Percentiles rank a stretch among this genome's conserved stretches.
Conservation (phyloP, 306 rosid genomes). For the Rubus idaeus region DNA sequence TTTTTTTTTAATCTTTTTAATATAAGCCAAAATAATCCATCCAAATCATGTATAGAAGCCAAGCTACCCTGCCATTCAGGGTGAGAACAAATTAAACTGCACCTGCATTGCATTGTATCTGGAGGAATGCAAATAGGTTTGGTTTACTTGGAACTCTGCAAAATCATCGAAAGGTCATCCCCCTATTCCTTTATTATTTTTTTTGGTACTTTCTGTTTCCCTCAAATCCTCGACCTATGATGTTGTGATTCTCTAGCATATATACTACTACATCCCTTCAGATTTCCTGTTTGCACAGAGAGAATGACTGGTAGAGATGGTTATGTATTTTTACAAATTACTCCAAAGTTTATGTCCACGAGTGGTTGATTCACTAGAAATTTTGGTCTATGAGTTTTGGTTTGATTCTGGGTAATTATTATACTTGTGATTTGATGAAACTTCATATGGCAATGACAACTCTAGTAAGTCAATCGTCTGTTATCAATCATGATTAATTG, state of each 20-base stretch:
- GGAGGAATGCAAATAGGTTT: slow-evolving; percentile 46
- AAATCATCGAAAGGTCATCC: slow-evolving; percentile 41
- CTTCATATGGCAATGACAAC: neutral
- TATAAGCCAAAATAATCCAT: slow-evolving; percentile 61
- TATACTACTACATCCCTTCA: slow-evolving; percentile 12
- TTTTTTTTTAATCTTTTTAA: slow-evolving; percentile 31
- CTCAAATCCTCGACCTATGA: slow-evolving; percentile 22
- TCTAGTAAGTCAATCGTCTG: neutral
- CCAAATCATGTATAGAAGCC: slow-evolving; percentile 86
- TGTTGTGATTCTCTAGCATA: slow-evolving; percentile 37
- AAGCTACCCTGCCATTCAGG: slow-evolving; percentile 72
- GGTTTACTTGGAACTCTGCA: slow-evolving; percentile 45
- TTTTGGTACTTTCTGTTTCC: slow-evolving; percentile 9
- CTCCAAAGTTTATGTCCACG: neutral
- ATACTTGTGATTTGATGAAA: neutral
- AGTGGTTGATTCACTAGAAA: slow-evolving; percentile 14
- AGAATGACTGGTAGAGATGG: slow-evolving; percentile 15
- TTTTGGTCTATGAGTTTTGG: neutral
- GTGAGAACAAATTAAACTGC: slow-evolving; percentile 55
- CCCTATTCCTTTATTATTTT: slow-evolving; percentile 30
- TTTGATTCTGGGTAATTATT: neutral
- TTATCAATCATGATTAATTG: neutral
- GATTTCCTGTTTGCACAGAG: slow-evolving; percentile 24
- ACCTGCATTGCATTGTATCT: slow-evolving; percentile 44
- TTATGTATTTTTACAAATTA: slow-evolving; percentile 14